Evolutionary conservation across 805 yeast species (phyloP), one percentile per base, ranked within the genome.

Genomic region (Wickerhamiella nectarea): DNA sequence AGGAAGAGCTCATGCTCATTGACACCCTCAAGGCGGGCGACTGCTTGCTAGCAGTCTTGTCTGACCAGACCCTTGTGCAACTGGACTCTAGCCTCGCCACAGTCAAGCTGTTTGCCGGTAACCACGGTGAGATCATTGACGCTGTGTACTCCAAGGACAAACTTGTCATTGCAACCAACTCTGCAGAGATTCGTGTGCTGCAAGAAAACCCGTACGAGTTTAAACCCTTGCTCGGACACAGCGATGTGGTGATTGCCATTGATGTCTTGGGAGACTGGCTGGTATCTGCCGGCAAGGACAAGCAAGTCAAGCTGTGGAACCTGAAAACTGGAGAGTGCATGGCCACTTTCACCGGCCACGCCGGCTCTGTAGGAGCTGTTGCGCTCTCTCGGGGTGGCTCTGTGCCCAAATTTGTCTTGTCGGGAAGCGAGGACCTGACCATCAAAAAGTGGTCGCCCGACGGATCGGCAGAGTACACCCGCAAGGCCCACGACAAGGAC

Each of bases 401-500:
- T 19, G 49, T 45, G 43, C 97, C 97, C 3, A 67, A 64, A 42
- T 86, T 81, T 52, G 52, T 84, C 31, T 62, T 87, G n/a, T 81
- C 93, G 2, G 94, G 87, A 0, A 78, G 94, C 0, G 76, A 74
- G 50, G 96, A 86, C 59, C 68, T 83, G 53, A 86, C 95, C 0
- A 70, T 86, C 29, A 86, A 86, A 58, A 79, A 78, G 59, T 86
- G 95, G 95, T 69, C 68, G 36, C 72, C 86, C 22, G 53, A 51
- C 38, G 58, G 58, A 12, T 17, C 45, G 11, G 81, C 95, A 2
- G 85, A 78, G 44, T 91, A 80, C 61, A 91, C 98, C 0, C 76
- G 95, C 67, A 76, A 87, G 56, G 97, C 96, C 1, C 99, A 91
- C 60, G 97, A 91, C 44, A 91, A 89, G 60, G 95, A 91, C 61